A percentile compares a stretch with the other conserved stretches of the same genome.
These are phyloP conservation scores for Saccharomyces hybrid DNA, from an alignment of 1,139 yeast species.

Conservation along the genomic window DNA sequence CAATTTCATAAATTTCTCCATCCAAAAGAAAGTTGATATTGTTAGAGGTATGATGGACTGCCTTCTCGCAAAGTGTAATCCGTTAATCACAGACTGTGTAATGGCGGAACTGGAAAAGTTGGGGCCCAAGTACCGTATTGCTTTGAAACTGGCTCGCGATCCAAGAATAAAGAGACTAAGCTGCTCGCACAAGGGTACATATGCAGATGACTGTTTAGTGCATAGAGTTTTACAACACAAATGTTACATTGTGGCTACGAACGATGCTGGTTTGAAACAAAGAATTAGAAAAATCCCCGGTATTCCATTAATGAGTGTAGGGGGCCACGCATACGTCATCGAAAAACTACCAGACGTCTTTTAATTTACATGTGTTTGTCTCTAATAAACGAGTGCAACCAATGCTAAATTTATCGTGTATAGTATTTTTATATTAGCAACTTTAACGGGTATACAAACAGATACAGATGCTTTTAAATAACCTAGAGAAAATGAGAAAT, in stretches of 20 bases:
- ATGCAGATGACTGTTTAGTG: constrained; percentile 96
- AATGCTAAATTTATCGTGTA: not conserved
- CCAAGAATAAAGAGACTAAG: constrained; percentile 82
- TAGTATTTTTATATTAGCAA: not conserved
- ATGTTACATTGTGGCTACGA: constrained; percentile 93
- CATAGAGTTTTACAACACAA: constrained; percentile 91
- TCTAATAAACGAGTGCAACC: not conserved
- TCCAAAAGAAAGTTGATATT: constrained; percentile 87
- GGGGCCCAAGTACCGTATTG: constrained; percentile 91
- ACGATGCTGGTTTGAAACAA: constrained; percentile 95
- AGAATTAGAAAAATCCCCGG: constrained; percentile 95
- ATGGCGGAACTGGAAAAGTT: constrained; percentile 95
- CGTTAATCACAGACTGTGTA: constrained; percentile 92
- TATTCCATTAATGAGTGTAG: constrained; percentile 93
- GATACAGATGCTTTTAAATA: not conserved
- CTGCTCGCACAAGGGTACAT: constrained; percentile 90
- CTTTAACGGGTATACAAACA: not conserved
- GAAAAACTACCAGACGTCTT: constrained; percentile 94
- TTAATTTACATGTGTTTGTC: constrained; percentile 29
- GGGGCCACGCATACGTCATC: constrained; percentile 82
- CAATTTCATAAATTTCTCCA: constrained; percentile 89
- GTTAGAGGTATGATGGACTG: constrained; percentile 96
- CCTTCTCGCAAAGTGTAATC: constrained; percentile 88
- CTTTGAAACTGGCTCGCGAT: constrained; percentile 84
- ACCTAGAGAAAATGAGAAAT: not conserved